Base-by-base conservation (phyloP, 148 eudicot genomes). In the Chenopodium formosanum region DNA sequence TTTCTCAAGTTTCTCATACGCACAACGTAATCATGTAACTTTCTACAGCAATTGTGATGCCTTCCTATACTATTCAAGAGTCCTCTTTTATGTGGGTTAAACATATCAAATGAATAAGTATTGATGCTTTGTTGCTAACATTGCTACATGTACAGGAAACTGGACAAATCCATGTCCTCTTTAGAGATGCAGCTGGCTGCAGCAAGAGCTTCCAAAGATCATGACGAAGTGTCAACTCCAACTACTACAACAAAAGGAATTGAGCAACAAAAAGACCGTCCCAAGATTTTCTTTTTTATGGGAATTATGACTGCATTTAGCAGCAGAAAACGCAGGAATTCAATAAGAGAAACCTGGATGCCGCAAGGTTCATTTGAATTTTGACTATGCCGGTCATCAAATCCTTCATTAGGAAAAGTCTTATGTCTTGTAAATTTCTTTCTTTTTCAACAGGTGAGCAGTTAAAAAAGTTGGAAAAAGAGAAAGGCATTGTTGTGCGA, bases 301-400 rank as follows among this genome's bases (percentile, higher is more conserved):
- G 94, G 97, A 74, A 88, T 92, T 13, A 46, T 72, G 10, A 92
- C 97, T 81, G 92, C 92, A 69, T 92, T 92, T 81, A 92, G 92
- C 78, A 92, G 92, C 86, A 85, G 94, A 81, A 92, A 90, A 82
- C 88, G 94, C 76, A 89, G 97, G 78, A 94, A 92, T 87, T 92
- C 97, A 31, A 86, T 92, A 23, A 84, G 97, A 73, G 83, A 90
- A 67, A 90, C 91, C 71, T 92, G 97, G 97, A 90, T 92, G 97
- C 97, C 97, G 56, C 85, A 81, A 91, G 97, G 97, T 92, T 82
- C 50, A 64, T 34, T 70, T 6, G 25, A 31, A 22, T 40, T 56
- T 50, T 48, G 25, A 29, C 46, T 29, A 62, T 53, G 31, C 9
- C 3, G 47, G 34, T 78, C 17, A 22, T 19, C 40, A 20, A 4